Evolutionary conservation across 2,329 filamentous ascomycete genomes (phyloP).

Genomic region (Aspergillus sp.): DNA sequence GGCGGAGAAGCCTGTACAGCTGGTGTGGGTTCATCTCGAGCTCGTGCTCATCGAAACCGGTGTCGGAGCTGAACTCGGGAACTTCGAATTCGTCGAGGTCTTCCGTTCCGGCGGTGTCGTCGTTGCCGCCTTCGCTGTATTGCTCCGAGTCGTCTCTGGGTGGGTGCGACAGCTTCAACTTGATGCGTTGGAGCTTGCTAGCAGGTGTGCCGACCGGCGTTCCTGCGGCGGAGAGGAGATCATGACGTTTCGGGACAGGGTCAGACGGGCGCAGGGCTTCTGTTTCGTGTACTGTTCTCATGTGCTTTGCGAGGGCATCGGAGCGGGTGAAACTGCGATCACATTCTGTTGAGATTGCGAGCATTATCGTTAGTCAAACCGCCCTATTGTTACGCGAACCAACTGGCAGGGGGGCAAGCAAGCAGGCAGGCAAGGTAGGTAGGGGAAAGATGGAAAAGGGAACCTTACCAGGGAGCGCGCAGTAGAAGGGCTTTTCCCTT

Average conservation of each 20-base stretch:
- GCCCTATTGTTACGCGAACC: background rate
- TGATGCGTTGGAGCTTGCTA: constrained; percentile 42
- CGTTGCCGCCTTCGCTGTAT: constrained; percentile 28
- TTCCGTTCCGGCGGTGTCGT: constrained; percentile 30
- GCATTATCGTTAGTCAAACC: constrained; percentile 4
- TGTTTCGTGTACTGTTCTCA: constrained; percentile 97
- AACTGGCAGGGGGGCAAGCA: background rate
- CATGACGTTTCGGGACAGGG: constrained; percentile 42
- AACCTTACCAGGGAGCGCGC: constrained; percentile 78
- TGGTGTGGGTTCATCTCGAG: constrained; percentile 42
- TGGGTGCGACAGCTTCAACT: constrained; percentile 41
- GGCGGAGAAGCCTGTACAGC: constrained; percentile 46
- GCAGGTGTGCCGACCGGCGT: constrained; percentile 30
- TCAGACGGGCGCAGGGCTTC: constrained; percentile 77
- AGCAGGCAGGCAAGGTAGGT: background rate
- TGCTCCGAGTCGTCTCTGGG: constrained; percentile 31
- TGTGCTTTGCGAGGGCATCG: constrained; percentile 94
- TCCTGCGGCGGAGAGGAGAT: constrained; percentile 26
- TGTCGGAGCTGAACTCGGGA: constrained; percentile 41
- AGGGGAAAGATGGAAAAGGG: background rate
- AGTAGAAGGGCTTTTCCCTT: constrained; percentile 97
- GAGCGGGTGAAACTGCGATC: constrained; percentile 95
- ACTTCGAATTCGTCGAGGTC: constrained; percentile 37
- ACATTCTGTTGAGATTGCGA: constrained; percentile 65
- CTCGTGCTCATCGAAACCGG: constrained; percentile 46